Evolutionary conservation across 352 stramenopile genomes (phyloP).

Genomic region (Phytophthora pisi): DNA sequence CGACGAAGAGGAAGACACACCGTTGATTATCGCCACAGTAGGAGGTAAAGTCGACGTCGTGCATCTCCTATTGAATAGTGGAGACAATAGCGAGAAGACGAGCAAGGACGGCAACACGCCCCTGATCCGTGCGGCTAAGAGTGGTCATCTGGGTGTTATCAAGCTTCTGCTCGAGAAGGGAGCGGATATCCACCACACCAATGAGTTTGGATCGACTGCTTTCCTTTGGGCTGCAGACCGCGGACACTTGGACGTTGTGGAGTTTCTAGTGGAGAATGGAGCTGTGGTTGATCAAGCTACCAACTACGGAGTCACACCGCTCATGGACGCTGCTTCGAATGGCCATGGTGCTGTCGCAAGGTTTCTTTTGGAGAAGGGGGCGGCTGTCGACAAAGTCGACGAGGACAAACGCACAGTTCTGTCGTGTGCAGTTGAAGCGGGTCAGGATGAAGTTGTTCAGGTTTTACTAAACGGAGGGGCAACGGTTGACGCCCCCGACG

Average conservation of each 20-base stretch:
- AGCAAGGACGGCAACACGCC: neutral
- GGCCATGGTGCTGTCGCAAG: neutral
- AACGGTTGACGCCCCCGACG: too few species aligned
- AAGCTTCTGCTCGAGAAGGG: slow-evolving; percentile 1
- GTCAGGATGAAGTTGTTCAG: too few species aligned
- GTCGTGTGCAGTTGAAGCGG: too few species aligned
- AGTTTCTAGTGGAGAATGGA: neutral
- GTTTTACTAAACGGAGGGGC: too few species aligned
- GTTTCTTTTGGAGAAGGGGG: neutral
- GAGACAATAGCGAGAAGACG: neutral
- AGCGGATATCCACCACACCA: neutral
- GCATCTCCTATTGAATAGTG: neutral
- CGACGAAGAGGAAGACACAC: neutral
- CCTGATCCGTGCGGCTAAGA: neutral
- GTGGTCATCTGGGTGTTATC: neutral
- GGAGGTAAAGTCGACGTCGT: neutral
- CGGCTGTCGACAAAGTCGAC: neutral
- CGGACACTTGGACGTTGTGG: neutral
- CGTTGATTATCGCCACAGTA: neutral
- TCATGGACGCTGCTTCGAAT: neutral
- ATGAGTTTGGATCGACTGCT: neutral
- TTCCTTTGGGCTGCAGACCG: neutral
- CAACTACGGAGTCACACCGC: neutral
- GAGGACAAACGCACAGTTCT: neutral
- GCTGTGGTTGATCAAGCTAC: neutral